Percentiles rank a stretch among this genome's conserved stretches.
Conservation (phyloP, 805 yeast species). For the Kodamaea sagamina region DNA sequence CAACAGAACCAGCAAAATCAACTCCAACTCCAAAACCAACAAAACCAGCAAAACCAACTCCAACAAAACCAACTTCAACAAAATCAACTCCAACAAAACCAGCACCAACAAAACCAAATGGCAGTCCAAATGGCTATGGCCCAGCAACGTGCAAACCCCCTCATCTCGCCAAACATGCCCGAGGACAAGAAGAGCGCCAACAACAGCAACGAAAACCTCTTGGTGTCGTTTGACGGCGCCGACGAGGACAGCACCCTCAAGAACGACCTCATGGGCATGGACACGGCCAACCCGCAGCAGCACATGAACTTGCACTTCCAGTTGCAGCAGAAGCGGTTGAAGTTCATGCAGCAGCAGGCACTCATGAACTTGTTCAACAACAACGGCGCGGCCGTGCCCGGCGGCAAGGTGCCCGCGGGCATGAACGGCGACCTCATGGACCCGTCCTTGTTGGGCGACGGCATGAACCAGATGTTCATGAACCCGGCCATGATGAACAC, state of each 20-base stretch:
- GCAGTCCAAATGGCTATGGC: conserved; percentile 13
- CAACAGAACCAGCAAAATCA: no score
- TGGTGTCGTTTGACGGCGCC: conserved; percentile 8
- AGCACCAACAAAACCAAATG: conserved; percentile 15
- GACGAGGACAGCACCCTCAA: conserved; percentile 7
- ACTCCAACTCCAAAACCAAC: conserved; percentile 15
- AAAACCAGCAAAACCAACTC: conserved; percentile 4
- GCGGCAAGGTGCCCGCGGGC: conserved; percentile 3
- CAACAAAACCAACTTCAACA: conserved; percentile 11
- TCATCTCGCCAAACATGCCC: conserved; percentile 9
- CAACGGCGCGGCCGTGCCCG: conserved; percentile 6
- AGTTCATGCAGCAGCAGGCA: conserved; percentile 19
- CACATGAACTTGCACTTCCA: conserved; percentile 21
- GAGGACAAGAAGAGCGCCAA: conserved; percentile 7
- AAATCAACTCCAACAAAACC: conserved; percentile 9
- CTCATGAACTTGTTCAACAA: conserved; percentile 11
- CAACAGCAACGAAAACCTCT: conserved; percentile 14
- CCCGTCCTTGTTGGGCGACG: conserved; percentile 8
- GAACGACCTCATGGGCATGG: conserved; percentile 9
- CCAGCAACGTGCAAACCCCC: conserved; percentile 9
- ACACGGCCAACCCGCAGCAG: conserved; percentile 13
- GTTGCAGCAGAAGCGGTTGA: conserved; percentile 20
- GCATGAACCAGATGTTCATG: conserved; percentile 14
- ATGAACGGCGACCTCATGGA: conserved; percentile 8
- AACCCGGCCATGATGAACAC: conserved; percentile 12